Evolutionary conservation across 768 basidiomycete species (phyloP), one percentile per base, ranked within the genome.

Genomic region (Coprinellus micaceus): DNA sequence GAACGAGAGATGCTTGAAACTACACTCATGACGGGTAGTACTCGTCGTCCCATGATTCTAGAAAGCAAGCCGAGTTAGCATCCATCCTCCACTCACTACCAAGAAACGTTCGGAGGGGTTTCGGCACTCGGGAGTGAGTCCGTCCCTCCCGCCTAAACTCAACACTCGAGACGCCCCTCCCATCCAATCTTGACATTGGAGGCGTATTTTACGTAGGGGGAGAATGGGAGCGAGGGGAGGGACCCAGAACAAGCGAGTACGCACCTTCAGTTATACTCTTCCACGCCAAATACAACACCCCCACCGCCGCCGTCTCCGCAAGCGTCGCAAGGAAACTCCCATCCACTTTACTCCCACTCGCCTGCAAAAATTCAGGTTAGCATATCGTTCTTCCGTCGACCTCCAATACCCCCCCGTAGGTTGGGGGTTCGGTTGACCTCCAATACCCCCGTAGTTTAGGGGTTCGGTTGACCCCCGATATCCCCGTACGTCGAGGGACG

Each of bases 321-420:
- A 94, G 52, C 0, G 95, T 95, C 1, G 91, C 88, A 24, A 97
- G 68, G 68, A 97, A 96, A 2, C 88, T 85, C 4, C 91, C 91
- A 70, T 98, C 96, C 19, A 97, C 74, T 68, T 85, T 89, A 28
- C 71, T 68, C 55, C 80, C 75, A 17, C 91, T 77, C 22, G 82
- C 83, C 82, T 88, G 53, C 30, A 39, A n/a, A 39, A 19, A 41
- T n/a, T 29, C 6, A 7, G 9, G 52, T 19, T 26, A 33, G 29
- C 29, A 48, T 28, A 21, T 11, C 2, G 47, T 49, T n/a, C 44
- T n/a, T 10, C 44, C 44, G 21, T 10, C 10, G 11, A 17, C 44
- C 9, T 10, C 44, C 44, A 45, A 45, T 10, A 45, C 22, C 44
- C 44, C 19, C 22, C 44, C 46, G 53, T n/a, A n/a, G n/a, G n/a